Conservation (phyloP, 148 eudicot species). For the Polygonum aviculare region DNA sequence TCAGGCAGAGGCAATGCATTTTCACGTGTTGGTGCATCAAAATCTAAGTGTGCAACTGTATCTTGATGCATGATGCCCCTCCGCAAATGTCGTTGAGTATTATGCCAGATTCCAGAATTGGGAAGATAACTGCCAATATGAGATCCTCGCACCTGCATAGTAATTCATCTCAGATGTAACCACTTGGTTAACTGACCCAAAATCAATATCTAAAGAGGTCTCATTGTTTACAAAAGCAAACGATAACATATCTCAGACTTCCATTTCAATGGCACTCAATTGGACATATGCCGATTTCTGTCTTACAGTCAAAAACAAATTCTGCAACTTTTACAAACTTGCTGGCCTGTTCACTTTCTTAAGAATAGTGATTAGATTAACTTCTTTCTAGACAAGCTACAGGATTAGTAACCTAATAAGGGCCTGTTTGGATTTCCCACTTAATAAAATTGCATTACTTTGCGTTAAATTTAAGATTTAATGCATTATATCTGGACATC, state of each 20-base stretch:
- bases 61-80: slow-evolving; percentile 38
- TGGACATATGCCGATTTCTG: not conserved
- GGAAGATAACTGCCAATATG: slow-evolving; percentile 94
- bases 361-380: not conserved
- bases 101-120: slow-evolving; percentile 91
- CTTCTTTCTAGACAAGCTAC: not conserved
- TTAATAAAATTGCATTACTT: no score
- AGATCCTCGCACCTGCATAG: slow-evolving; percentile 79
- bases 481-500: no score
- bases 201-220: not conserved
- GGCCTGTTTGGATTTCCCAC: no score
- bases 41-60: slow-evolving; percentile 80
- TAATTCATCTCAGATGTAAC: slow-evolving; percentile 7
- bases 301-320: not conserved
- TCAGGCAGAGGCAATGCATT: slow-evolving; percentile 71
- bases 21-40: slow-evolving; percentile 99
- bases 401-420: not conserved
- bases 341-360: not conserved
- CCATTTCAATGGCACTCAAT: not conserved
- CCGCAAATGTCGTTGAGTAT: slow-evolving; percentile 74
- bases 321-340: not conserved
- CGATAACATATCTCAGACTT: not conserved
- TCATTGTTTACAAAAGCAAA: not conserved
- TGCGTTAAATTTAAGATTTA: no score
- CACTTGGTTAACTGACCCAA: not conserved